phyloP scores from a whole-genome alignment of 2,329 filamentous ascomycete species.

The Xylaria sp. region DNA sequence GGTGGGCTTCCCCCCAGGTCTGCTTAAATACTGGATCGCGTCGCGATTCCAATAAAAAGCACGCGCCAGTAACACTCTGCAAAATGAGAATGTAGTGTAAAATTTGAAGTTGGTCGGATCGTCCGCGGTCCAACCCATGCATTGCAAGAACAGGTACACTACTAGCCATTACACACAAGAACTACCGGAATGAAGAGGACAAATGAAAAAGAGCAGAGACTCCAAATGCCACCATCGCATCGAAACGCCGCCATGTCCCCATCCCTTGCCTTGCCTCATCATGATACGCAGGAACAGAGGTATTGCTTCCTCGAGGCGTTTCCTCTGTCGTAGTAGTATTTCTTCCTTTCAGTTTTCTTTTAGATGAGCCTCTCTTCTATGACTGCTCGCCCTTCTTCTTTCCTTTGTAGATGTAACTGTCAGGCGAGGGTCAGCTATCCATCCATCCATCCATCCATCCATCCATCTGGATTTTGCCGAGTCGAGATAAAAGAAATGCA shows the following conservation, averaged over 20 bases:
- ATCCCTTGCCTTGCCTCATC: neutral
- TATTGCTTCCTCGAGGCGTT: neutral
- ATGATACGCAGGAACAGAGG: neutral
- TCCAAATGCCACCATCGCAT: conserved; percentile 22
- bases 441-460: conserved; percentile 27
- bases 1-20: neutral
- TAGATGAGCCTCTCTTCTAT: conserved; percentile 28
- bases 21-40: too few species aligned
- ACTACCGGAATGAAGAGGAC: neutral
- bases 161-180: conserved; percentile 25
- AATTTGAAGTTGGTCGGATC: neutral
- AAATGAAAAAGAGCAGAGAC: conserved; percentile 38
- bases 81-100: neutral
- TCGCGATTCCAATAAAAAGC: neutral
- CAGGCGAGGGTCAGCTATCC: conserved; percentile 24
- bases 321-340: neutral
- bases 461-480: neutral
- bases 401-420: conserved; percentile 49
- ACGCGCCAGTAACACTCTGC: neutral
- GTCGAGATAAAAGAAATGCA: conserved; percentile 35
- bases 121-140: conserved; percentile 8
- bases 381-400: conserved; percentile 47
- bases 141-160: conserved; percentile 29
- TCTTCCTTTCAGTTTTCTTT: neutral
- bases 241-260: conserved; percentile 20